A percentile compares a stretch with the other conserved stretches of the same genome.
Conservation (phyloP, 352 stramenopile genomes). For the Phytophthora pinifolia region DNA sequence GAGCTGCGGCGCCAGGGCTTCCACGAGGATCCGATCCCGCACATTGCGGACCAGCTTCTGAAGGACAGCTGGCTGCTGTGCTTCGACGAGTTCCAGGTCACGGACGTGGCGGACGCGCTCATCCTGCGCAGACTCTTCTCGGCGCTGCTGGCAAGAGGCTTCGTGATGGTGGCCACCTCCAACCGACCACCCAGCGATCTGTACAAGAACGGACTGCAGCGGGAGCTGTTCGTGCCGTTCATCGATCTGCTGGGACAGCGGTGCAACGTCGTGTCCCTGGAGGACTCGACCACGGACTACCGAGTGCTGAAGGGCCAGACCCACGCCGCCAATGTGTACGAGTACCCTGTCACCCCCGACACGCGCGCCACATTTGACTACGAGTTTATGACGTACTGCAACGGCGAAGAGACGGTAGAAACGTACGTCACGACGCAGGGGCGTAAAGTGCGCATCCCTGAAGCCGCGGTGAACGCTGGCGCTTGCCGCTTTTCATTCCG, state of each 20-base stretch:
- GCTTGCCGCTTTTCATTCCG: constrained; percentile 94
- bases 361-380: constrained; percentile 62
- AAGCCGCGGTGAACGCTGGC: constrained; percentile 48
- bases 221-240: constrained; percentile 96
- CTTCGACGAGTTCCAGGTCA: constrained; percentile 99
- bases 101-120: constrained; percentile 96
- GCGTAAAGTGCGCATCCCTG: constrained; percentile 58
- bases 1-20: constrained; percentile 87
- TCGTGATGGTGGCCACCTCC: constrained; percentile 96
- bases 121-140: constrained; percentile 95
- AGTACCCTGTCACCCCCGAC: constrained; percentile 47
- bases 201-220: constrained; percentile 97
- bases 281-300: constrained; percentile 84
- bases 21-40: constrained; percentile 74
- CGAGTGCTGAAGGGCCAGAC: constrained; percentile 64
- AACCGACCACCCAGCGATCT: constrained; percentile 94
- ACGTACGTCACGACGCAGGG: constrained; percentile 70
- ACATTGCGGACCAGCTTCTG: constrained; percentile 88
- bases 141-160: constrained; percentile 86
- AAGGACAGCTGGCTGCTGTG: constrained; percentile 91
- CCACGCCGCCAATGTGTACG: constrained; percentile 76
- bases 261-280: constrained; percentile 81
- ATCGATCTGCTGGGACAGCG: constrained; percentile 92
- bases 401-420: constrained; percentile 45
- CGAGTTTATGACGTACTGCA: constrained; percentile 61